phyloP scores from a whole-genome alignment of 352 stramenopile species.

The Globisporangium alternatum region DNA sequence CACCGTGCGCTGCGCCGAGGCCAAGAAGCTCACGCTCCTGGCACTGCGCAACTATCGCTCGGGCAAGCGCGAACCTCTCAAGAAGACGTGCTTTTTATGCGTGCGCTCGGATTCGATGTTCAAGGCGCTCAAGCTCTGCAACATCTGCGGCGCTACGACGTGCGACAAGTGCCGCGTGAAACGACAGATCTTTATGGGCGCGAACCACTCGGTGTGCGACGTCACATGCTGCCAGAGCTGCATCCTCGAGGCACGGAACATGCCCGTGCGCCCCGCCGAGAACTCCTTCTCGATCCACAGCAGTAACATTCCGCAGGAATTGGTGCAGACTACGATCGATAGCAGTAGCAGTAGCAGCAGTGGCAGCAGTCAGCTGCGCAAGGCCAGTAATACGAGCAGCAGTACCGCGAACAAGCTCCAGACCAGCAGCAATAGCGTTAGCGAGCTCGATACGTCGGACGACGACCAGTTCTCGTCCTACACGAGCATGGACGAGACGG shows the following conservation, averaged over 20 bases:
- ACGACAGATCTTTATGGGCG: conserved; percentile 29
- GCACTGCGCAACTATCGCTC: conserved; percentile 14
- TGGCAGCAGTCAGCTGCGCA: not conserved
- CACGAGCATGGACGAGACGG: conserved; percentile 12
- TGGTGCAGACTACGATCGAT: not conserved
- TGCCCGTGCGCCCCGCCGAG: conserved; percentile 24
- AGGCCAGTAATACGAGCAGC: not conserved
- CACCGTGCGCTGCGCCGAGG: conserved; percentile 40
- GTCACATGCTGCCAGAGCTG: conserved; percentile 39
- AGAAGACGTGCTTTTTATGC: conserved; percentile 21
- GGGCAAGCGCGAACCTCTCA: not conserved
- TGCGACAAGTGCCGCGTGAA: conserved; percentile 29
- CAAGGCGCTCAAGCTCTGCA: conserved; percentile 22
- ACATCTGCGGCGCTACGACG: conserved; percentile 21
- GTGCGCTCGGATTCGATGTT: conserved; percentile 15
- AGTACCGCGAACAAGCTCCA: not conserved
- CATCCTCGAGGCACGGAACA: conserved; percentile 25
- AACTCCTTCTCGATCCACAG: conserved; percentile 15
- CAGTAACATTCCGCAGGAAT: not conserved
- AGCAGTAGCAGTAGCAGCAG: not conserved
- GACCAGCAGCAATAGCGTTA: not conserved
- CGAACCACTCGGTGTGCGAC: conserved; percentile 13
- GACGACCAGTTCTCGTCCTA: conserved; percentile 12
- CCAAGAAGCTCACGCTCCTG: conserved; percentile 56
- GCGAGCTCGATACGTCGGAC: conserved; percentile 6